These are phyloP conservation scores for Penicillium antarcticum DNA, from an alignment of 495 filamentous ascomycete genomes.

Conservation along the genomic window DNA sequence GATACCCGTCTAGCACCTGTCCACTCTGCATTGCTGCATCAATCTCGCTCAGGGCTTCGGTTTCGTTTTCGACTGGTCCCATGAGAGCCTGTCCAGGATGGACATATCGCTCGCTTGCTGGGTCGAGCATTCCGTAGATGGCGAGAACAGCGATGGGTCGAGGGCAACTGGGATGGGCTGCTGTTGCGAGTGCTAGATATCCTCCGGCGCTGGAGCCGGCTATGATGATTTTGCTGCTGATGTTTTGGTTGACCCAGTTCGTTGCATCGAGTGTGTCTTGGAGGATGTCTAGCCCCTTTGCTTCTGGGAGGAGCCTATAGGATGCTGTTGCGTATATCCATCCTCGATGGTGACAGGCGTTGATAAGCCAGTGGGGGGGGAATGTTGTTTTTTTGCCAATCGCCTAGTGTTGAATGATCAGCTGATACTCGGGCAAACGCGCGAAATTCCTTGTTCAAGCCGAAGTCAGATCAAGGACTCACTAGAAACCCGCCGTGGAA, in stretches of 20 bases:
- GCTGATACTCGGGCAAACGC: background rate
- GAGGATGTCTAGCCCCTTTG: background rate
- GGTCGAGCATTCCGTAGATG: conserved; percentile 1
- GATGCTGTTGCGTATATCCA: conserved; percentile 8
- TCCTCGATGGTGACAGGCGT: background rate
- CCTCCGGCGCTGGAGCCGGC: conserved; percentile 7
- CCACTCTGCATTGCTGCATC: background rate
- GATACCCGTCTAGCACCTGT: background rate
- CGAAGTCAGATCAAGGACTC: background rate
- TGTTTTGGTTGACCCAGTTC: background rate
- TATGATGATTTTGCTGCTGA: conserved; percentile 1
- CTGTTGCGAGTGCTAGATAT: conserved; percentile 6
- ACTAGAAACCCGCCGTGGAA: conserved; percentile 10
- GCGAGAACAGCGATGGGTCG: background rate
- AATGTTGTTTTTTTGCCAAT: conserved; percentile 4
- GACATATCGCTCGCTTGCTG: background rate
- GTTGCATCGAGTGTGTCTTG: conserved; percentile 2
- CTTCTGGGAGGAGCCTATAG: conserved; percentile 5
- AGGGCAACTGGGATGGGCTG: background rate
- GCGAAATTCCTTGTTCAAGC: background rate
- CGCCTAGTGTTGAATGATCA: background rate
- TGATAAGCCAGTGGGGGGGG: conserved; percentile 4
- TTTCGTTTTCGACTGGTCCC: background rate
- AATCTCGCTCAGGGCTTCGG: background rate
- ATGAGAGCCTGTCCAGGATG: background rate